Conservation (phyloP, 148 eudicot species). For the Beta vulgaris region DNA sequence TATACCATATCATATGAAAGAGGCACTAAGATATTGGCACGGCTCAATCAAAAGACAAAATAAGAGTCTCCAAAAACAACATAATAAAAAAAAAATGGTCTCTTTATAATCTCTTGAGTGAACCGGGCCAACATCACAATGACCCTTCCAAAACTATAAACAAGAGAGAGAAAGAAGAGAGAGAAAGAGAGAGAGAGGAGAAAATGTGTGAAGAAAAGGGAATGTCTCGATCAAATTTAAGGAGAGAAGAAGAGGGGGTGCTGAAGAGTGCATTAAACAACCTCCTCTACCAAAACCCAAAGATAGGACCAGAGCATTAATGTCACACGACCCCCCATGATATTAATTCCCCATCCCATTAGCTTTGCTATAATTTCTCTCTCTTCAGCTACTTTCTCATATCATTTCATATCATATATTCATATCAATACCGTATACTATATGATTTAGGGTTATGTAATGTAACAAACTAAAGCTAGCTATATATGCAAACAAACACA, state of each 20-base stretch:
- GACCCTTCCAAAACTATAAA: constrained; percentile 24
- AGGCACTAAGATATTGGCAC: constrained; percentile 52
- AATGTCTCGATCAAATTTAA: constrained; percentile 34
- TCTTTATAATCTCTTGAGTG: constrained; percentile 34
- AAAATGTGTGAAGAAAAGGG: constrained; percentile 13
- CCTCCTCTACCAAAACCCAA: constrained; percentile 27
- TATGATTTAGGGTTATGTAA: background rate
- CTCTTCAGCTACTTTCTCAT: background rate
- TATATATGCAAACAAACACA: too few relatives aligned
- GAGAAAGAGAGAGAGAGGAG: background rate
- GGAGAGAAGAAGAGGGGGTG: constrained; percentile 16
- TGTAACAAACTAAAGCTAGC: too few relatives aligned
- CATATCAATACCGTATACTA: too few relatives aligned
- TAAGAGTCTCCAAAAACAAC: background rate
- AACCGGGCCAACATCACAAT: constrained; percentile 52
- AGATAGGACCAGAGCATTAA: constrained; percentile 27
- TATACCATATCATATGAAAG: constrained; percentile 30
- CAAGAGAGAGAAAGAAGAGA: background rate
- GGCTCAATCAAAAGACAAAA: constrained; percentile 44
- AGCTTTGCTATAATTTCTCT: background rate
- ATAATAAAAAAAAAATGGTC: background rate
- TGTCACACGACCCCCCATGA: constrained; percentile 12
- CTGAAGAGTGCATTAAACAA: constrained; percentile 23
- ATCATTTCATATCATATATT: too few relatives aligned
- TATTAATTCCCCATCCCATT: background rate